Base-by-base conservation (phyloP, 225 moss, liverwort and hornwort species). In the Anthoceros angustus region DNA sequence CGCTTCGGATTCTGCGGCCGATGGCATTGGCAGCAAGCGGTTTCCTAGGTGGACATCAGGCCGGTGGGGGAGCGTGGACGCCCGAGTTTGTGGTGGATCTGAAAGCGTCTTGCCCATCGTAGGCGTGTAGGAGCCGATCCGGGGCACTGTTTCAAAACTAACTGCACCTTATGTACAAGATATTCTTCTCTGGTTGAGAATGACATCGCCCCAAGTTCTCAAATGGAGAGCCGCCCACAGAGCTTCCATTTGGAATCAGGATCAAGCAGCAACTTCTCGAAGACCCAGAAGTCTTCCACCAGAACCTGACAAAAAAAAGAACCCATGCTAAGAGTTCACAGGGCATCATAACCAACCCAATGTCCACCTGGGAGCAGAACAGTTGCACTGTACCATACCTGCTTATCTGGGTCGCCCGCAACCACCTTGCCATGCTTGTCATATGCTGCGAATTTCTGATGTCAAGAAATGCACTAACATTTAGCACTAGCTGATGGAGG, bases 401-500 rank as follows among this genome's bases (percentile, higher is more conserved):
- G 86, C 62, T 83, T 89, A 43, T 87, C 82, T 26, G 75, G 86
- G 66, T 98, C 86, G n/a, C 88, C 87, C 40, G 92, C 84, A 70
- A 84, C 81, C 64, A 92, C 73, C 76, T 92, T 92, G 41, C 95
- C 88, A 62, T 78, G 76, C 73, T 89, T 86, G 71, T 98, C 92
- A 75, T 92, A 98, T 10, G 91, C 95, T 73, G 88, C 88, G 74
- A 98, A 92, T 68, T 80, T 98, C 86, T 90, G 83, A 63, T 70
- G 72, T 71, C 16, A 23, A 69, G 41, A 8, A 10, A 3, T 40
- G 8, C 32, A 41, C 18, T 11, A 24, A 25, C 62, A n/a, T n/a
- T 63, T 63, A 10, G 11, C 20, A 62, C 2, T 12, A 38, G 24
- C 7, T 48, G 21, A 12, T 21, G 10, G 50, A 68, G 12, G 9